These are phyloP conservation scores for Panicum miliaceum DNA, from an alignment of 176 grass and related monocot genomes.

Conservation along the genomic window DNA sequence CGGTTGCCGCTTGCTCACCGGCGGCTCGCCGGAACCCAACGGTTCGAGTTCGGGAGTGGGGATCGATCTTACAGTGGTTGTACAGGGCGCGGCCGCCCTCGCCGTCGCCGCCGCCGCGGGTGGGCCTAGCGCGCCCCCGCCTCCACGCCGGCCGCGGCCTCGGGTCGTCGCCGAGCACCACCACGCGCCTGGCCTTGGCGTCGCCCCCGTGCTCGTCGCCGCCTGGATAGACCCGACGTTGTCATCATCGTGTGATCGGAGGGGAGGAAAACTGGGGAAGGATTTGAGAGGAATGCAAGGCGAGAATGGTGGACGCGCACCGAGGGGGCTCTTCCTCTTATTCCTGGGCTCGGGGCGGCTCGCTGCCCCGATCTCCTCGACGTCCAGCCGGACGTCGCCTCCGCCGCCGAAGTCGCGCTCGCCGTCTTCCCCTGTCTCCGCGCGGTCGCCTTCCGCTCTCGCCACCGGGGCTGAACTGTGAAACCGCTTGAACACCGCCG, in stretches of 20 bases:
- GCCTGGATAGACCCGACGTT: slow-evolving; percentile 19
- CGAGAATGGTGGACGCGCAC: slow-evolving; percentile 40
- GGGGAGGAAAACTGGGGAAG: neutral
- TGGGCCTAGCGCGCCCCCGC: slow-evolving; percentile 31
- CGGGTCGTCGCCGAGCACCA: slow-evolving; percentile 84
- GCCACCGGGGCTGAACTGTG: slow-evolving; percentile 40
- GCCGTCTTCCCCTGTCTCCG: slow-evolving; percentile 24
- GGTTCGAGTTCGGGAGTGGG: neutral
- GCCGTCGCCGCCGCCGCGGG: slow-evolving; percentile 11
- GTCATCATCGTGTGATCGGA: neutral
- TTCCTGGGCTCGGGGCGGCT: slow-evolving; percentile 39
- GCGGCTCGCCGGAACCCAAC: neutral
- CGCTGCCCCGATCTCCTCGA: slow-evolving; percentile 23
- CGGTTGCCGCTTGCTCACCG: neutral
- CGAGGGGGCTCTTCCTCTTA: slow-evolving; percentile 65
- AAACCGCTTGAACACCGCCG: slow-evolving; percentile 74
- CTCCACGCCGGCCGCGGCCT: slow-evolving; percentile 39
- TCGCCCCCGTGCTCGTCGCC: slow-evolving; percentile 7
- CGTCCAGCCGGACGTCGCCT: slow-evolving; percentile 35
- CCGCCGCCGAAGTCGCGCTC: slow-evolving; percentile 21
- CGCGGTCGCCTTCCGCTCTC: slow-evolving; percentile 24
- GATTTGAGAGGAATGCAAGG: neutral
- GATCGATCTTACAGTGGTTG: slow-evolving; percentile 78
- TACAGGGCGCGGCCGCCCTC: slow-evolving; percentile 55
- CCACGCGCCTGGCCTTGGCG: slow-evolving; percentile 32